Conservation (phyloP, 2,329 filamentous ascomycete genomes). For the Ophiostoma novo-ulmi region DNA sequence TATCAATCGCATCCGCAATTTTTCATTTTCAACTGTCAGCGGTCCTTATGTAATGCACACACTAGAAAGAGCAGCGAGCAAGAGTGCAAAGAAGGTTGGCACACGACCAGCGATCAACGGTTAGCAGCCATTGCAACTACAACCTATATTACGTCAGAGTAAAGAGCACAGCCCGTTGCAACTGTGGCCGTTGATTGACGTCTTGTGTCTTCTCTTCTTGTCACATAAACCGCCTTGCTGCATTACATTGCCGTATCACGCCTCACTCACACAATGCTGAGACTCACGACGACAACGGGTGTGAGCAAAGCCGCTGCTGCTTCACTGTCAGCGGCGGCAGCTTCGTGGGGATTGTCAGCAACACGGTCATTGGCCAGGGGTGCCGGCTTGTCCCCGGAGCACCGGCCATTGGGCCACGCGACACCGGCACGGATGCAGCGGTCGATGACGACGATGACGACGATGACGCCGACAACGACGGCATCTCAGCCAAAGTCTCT, state of each 20-base stretch:
- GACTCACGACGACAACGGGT: constrained; percentile 22
- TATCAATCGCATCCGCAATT: constrained; percentile 5
- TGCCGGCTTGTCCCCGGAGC: neutral
- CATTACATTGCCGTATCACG: neutral
- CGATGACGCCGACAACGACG: neutral
- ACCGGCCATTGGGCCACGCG: neutral
- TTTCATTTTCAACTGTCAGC: neutral
- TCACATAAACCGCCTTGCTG: neutral
- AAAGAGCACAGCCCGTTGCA: neutral
- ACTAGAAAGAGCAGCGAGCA: neutral
- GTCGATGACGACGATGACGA: neutral
- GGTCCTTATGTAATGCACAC: neutral
- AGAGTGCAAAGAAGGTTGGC: neutral
- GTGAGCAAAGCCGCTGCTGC: neutral
- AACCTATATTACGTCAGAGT: neutral
- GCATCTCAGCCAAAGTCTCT: neutral
- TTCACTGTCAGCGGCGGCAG: constrained; percentile 5
- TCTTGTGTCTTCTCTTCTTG: neutral
- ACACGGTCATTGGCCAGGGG: neutral
- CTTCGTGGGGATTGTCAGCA: neutral
- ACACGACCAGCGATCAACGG: constrained; percentile 6
- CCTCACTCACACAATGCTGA: constrained; percentile 20
- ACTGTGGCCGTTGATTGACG: neutral
- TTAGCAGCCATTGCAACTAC: constrained; percentile 8
- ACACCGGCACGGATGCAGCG: constrained; percentile 2